Base-by-base conservation (phyloP, 192 early-diverging fungal genomes). In the Backusella psychrophila region DNA sequence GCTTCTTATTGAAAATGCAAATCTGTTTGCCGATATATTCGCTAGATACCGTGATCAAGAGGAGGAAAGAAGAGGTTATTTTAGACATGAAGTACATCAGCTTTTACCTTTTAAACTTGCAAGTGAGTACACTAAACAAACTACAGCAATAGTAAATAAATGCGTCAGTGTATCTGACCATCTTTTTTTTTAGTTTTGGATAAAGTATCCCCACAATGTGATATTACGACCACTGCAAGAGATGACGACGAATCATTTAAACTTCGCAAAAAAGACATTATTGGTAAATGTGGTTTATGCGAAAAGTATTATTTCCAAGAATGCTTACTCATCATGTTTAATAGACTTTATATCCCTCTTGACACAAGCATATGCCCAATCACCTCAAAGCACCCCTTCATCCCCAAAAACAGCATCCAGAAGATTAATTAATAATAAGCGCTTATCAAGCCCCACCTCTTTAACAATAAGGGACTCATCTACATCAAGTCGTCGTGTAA, bases 151-250 rank as follows among this genome's bases (percentile, higher is more conserved):
- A 3, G 3, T 33, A 33, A 33, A 33, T 33, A 33, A 33, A 33
- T 8, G 31, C 7, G 6, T 6, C 23, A 33, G 23, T 73, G 33
- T 23, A 59, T 73, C 53, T 7, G 6, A 23, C 4, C 15, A 33
- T 33, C 33, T 33, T 33, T n/a, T 23, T n/a, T 21, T 73, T 66
- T 71, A 74, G 83, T 71, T 31, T 56, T 87, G 66, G 83, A 84
- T 53, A 83, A 86, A 29, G 69, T 68, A 6, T 81, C 87, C 52
- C 80, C 87, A 6, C 83, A 82, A 23, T 85, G 86, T 33, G 87
- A 89, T 67, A 82, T 89, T 49, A 83, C 83, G 34, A 79, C 83
- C 9, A 70, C 72, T 17, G 80, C 77, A 66, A 76, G 79, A 4
- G 69, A 76, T 12, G 73, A 75, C 11, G 76, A 77, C 11, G 67